These are phyloP conservation scores for Talaromyces sp. DNA, from an alignment of 2,329 filamentous ascomycete species.

Conservation along the genomic window DNA sequence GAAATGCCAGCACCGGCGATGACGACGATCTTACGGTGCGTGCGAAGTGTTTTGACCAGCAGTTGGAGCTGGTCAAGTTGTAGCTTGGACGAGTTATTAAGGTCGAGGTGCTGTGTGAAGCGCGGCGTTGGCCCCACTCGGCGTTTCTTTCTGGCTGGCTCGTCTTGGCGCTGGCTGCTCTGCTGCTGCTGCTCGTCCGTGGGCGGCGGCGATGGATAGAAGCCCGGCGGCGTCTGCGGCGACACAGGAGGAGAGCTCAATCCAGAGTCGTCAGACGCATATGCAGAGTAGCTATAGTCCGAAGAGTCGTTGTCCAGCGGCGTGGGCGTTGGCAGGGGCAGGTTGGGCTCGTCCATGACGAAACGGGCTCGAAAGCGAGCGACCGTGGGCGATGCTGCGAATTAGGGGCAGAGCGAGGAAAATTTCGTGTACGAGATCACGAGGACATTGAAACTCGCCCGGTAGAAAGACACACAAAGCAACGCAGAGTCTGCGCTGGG, in stretches of 20 bases:
- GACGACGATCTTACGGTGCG: constrained; percentile 93
- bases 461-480: not conserved
- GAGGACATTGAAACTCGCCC: not conserved
- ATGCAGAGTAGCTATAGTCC: constrained; percentile 17
- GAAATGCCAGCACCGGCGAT: constrained; percentile 96
- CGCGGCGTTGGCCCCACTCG: constrained; percentile 60
- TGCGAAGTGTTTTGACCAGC: constrained; percentile 68
- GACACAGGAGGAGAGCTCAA: constrained; percentile 38
- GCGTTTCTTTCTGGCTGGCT: constrained; percentile 69
- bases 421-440: not conserved
- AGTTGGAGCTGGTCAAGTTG: constrained; percentile 61
- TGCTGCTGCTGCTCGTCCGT: constrained; percentile 34
- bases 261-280: constrained; percentile 32
- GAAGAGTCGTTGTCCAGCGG: constrained; percentile 6
- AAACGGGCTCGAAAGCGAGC: constrained; percentile 6
- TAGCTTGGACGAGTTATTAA: constrained; percentile 38
- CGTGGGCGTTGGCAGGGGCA: constrained; percentile 2
- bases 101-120: constrained; percentile 75
- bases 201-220: constrained; percentile 38
- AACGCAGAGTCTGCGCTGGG: not conserved
- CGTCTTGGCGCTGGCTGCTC: constrained; percentile 50
- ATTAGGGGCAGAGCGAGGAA: not conserved
- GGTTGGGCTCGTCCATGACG: constrained; percentile 9
- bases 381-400: constrained; percentile 1
- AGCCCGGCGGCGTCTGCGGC: constrained; percentile 30